Base-by-base conservation (phyloP, 768 basidiomycete genomes). In the Hericium rajendrae region DNA sequence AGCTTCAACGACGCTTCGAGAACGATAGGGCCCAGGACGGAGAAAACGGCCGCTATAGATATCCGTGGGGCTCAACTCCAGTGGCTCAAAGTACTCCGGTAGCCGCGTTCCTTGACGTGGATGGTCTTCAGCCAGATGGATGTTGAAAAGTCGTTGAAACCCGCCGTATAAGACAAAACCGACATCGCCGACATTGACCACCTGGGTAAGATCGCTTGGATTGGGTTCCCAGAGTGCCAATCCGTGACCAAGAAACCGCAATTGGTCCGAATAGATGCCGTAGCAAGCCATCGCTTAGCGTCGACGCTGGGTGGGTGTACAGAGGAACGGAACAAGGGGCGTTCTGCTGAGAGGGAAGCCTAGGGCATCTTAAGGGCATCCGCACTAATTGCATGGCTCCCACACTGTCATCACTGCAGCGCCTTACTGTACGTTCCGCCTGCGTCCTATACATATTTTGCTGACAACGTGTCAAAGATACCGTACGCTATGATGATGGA, bases 71-170 rank as follows among this genome's bases (percentile, higher is more conserved):
- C 16, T 15, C n/a, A 54, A 26, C 3, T 24, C 16, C 18, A 49
- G 51, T 4, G 38, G 53, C 3, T 56, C 52, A 50, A 51, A 61
- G 9, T 38, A 39, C 11, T 57, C 56, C 4, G 63, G 63, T 22
- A 61, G 53, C 3, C 49, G 51, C 6, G 15, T 37, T 26, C 24
- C 20, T 4, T 24, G 48, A 11, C 46, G 16, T 26, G 39, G 43
- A 32, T 62, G 50, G 10, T 62, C 53, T 1, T 52, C 22, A 13
- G 55, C 20, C 5, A 53, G 38, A 11, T 53, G 58, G 12, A 61
- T 56, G 39, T 65, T 65, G 64, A 65, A 65, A 3, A 65, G 41
- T 2, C 64, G 64, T 22, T 54, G 46, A 57, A 65, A 65, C 2
- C 53, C 54, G 28, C 61, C 64, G 11, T 60, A 28, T n/a, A 38